Conservation (phyloP, 495 filamentous ascomycete genomes). For the Cudoniella acicularis region DNA sequence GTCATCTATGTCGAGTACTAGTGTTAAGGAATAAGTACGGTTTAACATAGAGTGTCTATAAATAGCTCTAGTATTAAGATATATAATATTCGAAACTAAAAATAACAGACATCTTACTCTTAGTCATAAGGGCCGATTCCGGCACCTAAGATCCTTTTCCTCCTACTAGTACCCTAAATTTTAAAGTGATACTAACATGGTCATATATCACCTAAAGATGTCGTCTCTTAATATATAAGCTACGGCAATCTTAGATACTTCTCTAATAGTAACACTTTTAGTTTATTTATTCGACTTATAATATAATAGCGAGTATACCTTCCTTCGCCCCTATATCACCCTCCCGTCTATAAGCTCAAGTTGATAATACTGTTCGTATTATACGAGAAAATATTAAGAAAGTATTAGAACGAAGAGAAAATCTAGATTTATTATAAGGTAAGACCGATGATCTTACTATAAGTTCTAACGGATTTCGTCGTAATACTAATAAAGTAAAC, state of each 20-base stretch:
- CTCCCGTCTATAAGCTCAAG: background rate
- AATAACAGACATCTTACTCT: background rate
- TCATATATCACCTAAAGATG: background rate
- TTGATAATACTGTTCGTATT: constrained; percentile 5
- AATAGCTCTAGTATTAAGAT: background rate
- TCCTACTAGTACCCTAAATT: background rate
- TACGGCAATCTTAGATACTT: background rate
- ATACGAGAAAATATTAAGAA: constrained; percentile 10
- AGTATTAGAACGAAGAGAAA: constrained; percentile 3
- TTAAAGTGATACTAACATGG: background rate
- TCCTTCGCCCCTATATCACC: background rate
- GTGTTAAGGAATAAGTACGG: background rate
- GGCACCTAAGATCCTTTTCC: background rate
- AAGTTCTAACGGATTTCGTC: background rate
- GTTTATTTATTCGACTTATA: background rate
- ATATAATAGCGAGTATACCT: constrained; percentile 1
- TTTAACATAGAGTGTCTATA: background rate
- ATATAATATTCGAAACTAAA: background rate
- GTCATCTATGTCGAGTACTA: background rate
- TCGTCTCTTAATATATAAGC: background rate
- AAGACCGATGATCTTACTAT: background rate
- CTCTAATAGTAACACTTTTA: background rate
- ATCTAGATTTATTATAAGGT: constrained; percentile 7
- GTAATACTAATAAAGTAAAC: constrained; percentile 3
- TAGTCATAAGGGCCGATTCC: background rate